Evolutionary conservation across 306 rosid species (phyloP).

Genomic region (Begonia loranthoides): DNA sequence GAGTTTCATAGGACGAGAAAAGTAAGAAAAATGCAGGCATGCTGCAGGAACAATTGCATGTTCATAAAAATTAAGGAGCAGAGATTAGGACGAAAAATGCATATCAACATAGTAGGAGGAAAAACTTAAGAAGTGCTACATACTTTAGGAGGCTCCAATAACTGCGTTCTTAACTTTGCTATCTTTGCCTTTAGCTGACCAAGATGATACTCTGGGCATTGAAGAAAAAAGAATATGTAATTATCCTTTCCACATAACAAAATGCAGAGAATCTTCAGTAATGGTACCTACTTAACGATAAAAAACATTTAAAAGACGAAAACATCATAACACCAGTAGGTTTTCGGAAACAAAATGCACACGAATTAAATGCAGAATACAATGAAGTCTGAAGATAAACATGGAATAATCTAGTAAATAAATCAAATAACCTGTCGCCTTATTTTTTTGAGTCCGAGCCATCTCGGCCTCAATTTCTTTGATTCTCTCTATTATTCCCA

Average conservation of each 20-base stretch:
- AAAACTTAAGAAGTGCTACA: background rate
- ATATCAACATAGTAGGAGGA: background rate
- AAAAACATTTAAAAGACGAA: background rate
- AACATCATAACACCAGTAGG: background rate
- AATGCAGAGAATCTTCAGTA: no score
- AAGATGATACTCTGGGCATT: constrained; percentile 78
- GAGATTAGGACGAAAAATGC: background rate
- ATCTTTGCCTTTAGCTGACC: constrained; percentile 99
- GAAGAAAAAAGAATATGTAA: constrained; percentile 1
- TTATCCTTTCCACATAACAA: background rate
- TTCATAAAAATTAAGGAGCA: background rate
- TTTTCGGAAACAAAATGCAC: background rate
- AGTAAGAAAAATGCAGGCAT: no score
- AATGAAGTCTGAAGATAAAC: background rate
- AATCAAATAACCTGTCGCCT: constrained; percentile 62
- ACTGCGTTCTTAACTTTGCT: constrained; percentile 89
- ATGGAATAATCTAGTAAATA: background rate
- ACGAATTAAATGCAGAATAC: background rate
- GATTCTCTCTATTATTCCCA: constrained; percentile 96
- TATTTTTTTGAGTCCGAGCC: constrained; percentile 99
- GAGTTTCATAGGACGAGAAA: no score
- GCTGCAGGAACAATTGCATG: background rate
- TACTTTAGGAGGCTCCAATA: constrained; percentile 97
- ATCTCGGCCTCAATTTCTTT: constrained; percentile 98
- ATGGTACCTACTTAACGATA: background rate